A percentile compares a stretch with the other conserved stretches of the same genome.
Conservation (phyloP, 2,329 filamentous ascomycete genomes). For the Fusarium stilboides region DNA sequence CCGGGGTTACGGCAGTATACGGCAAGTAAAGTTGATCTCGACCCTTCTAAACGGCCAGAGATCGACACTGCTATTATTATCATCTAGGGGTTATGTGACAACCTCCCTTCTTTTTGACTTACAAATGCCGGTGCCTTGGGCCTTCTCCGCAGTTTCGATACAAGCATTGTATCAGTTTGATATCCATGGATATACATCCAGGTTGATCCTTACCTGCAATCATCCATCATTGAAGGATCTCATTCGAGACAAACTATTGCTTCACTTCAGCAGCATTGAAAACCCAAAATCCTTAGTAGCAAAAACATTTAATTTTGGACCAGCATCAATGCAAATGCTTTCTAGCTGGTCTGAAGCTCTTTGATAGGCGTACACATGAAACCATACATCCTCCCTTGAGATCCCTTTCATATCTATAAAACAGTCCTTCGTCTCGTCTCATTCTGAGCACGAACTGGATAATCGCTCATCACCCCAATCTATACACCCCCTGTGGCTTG, state of each 20-base stretch:
- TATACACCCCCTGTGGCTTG: constrained; percentile 13
- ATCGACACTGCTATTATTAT: constrained; percentile 13
- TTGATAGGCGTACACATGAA: constrained; percentile 30
- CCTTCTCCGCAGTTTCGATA: constrained; percentile 11
- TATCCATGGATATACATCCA: constrained; percentile 5
- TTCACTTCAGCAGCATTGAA: constrained; percentile 11
- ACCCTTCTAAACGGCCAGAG: constrained; percentile 13
- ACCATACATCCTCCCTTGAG: constrained; percentile 26
- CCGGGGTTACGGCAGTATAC: not conserved
- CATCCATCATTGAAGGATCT: constrained; percentile 7
- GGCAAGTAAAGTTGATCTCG: not conserved
- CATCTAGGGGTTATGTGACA: not conserved
- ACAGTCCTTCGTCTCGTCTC: constrained; percentile 21
- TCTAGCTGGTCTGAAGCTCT: constrained; percentile 5
- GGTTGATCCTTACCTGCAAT: constrained; percentile 4
- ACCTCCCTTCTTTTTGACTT: constrained; percentile 12
- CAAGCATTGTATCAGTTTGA: constrained; percentile 28
- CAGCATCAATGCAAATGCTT: not conserved
- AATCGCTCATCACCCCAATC: constrained; percentile 4
- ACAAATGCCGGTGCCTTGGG: constrained; percentile 9
- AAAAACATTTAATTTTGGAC: constrained; percentile 17
- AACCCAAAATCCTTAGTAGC: constrained; percentile 4
- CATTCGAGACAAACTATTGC: constrained; percentile 3
- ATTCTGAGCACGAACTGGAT: constrained; percentile 12
- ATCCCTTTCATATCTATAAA: constrained; percentile 28